Percentiles rank a stretch among this genome's conserved stretches.
Evolutionary conservation across 106 monocot species (phyloP).

Genomic region (Phalaenopsis aphrodite): DNA sequence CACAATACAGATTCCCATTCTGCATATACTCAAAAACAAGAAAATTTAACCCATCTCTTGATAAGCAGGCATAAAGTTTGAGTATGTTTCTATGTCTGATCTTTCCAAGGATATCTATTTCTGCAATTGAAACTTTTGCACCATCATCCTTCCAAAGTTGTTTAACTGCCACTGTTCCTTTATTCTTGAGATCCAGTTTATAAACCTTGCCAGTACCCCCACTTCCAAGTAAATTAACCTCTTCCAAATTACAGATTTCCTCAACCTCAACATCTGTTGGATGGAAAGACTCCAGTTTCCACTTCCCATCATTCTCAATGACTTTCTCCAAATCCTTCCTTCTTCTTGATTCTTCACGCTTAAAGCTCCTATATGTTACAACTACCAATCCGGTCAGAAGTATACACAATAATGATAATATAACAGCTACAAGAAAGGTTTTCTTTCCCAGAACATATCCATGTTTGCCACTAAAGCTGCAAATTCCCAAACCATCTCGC

Average conservation of each 20-base stretch:
- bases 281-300: constrained; percentile 61
- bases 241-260: constrained; percentile 44
- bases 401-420: constrained; percentile 14
- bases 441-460: constrained; percentile 13
- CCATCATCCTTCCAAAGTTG: constrained; percentile 41
- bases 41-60: constrained; percentile 34
- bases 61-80: constrained; percentile 63
- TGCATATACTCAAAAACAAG: constrained; percentile 74
- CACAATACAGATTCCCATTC: constrained; percentile 60
- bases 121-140: constrained; percentile 29
- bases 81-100: constrained; percentile 73
- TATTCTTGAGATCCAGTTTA: constrained; percentile 37
- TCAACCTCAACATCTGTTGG: constrained; percentile 51
- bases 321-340: constrained; percentile 26
- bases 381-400: constrained; percentile 28
- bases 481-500: constrained; percentile 19
- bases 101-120: constrained; percentile 60
- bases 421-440: constrained; percentile 5
- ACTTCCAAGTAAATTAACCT: constrained; percentile 63
- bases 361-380: constrained; percentile 44
- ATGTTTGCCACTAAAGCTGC: constrained; percentile 12
- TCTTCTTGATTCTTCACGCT: constrained; percentile 24
- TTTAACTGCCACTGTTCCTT: constrained; percentile 63
- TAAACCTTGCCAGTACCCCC: constrained; percentile 71
- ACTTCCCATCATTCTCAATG: constrained; percentile 12